Evolutionary conservation across 108 stramenopile genomes (phyloP), one percentile per base, ranked within the genome.

Genomic region (Stephanodiscus triporus): DNA sequence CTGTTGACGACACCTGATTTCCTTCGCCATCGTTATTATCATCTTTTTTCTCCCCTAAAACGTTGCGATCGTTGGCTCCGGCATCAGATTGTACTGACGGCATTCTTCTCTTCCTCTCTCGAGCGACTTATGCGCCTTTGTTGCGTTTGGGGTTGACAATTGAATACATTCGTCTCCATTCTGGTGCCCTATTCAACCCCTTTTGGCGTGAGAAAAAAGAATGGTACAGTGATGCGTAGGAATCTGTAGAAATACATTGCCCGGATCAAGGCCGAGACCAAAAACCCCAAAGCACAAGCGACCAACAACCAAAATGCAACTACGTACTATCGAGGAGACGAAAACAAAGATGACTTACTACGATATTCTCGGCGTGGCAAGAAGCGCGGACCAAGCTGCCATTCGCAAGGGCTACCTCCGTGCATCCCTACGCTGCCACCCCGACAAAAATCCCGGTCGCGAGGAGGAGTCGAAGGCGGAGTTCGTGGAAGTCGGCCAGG

Each of bases 371-470:
- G 89, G 83, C 7, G 76, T 93, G 17, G 32, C 72, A 22, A 43
- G 69, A n/a, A 72, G 49, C n/a, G 88, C 88, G 20, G 77, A 85
- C 32, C 63, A 57, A 1, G 50, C 51, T 11, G 68, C 70, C 26
- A 93, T 95, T 29, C 88, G 90, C 22, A 86, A 93, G 69, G 88
- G 91, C 0, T 95, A 95, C 63, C 78, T 91, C 16, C 75, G 77
- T 48, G 26, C 87, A 13, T 87, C 87, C n/a, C 73, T 93, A 6
- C 61, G 83, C 9, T 80, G 45, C 57, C 88, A 89, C 43, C 95
- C 95, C 17, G 95, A 95, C 68, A 91, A 91, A 59, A 95, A 95
- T 76, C 87, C 86, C 4, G 73, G 81, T 48, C 75, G 89, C 49
- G 66, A 78, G 53, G 81, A 81, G 47, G 78, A 70, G 38, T 85